Evolutionary conservation across 352 stramenopile species (phyloP).

Genomic region (Phytophthora rubi): DNA sequence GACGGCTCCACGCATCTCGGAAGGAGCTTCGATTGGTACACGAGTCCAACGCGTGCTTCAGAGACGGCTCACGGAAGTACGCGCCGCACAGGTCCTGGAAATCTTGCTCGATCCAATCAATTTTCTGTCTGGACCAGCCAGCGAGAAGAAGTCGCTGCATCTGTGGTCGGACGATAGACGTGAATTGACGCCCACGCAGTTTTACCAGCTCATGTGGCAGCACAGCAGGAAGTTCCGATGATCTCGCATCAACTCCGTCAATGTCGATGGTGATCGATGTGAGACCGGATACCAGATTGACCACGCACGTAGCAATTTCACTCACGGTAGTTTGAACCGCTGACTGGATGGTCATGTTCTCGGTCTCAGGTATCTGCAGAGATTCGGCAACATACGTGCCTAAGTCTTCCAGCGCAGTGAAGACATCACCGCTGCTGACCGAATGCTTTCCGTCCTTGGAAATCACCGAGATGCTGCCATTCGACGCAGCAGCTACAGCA

Average conservation of each 20-base stretch:
- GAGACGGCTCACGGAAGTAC: constrained; percentile 22
- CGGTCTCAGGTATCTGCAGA: constrained; percentile 14
- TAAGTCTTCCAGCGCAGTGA: constrained; percentile 27
- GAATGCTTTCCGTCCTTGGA: constrained; percentile 35
- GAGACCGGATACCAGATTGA: constrained; percentile 35
- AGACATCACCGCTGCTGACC: constrained; percentile 14
- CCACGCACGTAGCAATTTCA: constrained; percentile 27
- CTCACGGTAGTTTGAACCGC: constrained; percentile 17
- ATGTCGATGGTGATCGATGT: constrained; percentile 26
- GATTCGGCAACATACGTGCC: constrained; percentile 25
- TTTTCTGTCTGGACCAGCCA: constrained; percentile 35
- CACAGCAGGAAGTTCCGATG: constrained; percentile 24
- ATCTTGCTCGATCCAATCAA: constrained; percentile 45
- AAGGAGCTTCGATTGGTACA: constrained; percentile 20
- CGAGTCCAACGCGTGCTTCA: constrained; percentile 25
- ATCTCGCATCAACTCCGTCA: constrained; percentile 2
- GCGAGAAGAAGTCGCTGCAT: constrained; percentile 27
- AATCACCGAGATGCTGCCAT: constrained; percentile 6
- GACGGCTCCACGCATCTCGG: constrained; percentile 21
- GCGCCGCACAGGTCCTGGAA: constrained; percentile 35
- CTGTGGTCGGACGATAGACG: constrained; percentile 18
- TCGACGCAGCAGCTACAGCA: constrained; percentile 13
- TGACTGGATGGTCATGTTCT: constrained; percentile 7
- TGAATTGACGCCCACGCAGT: constrained; percentile 34
- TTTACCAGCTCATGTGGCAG: constrained; percentile 36